Percentiles rank a stretch among this genome's conserved stretches.
Evolutionary conservation across 2,329 filamentous ascomycete genomes (phyloP).

Genomic region (Aspergillus terreus): DNA sequence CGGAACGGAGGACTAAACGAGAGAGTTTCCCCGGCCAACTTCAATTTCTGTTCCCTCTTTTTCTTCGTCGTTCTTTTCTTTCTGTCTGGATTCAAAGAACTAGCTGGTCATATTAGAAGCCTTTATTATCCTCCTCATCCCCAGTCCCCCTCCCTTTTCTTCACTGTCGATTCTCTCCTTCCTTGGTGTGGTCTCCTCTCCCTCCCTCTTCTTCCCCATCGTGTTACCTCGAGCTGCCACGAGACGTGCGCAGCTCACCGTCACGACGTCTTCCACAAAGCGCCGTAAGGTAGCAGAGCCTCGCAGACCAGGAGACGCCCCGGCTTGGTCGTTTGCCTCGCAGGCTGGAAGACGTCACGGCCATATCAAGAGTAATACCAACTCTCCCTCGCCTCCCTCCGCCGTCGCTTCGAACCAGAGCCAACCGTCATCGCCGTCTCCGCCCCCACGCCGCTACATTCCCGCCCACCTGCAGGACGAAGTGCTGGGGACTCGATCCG

Average conservation of each 20-base stretch:
- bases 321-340: conserved; percentile 27
- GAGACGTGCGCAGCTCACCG: conserved; percentile 42
- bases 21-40: conserved; percentile 8
- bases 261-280: conserved; percentile 50
- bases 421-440: conserved; percentile 27
- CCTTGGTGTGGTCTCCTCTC: neutral
- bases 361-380: conserved; percentile 18
- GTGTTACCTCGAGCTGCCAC: conserved; percentile 41
- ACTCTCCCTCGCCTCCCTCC: conserved; percentile 13
- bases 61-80: conserved; percentile 2
- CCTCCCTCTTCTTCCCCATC: conserved; percentile 2
- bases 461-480: conserved; percentile 56
- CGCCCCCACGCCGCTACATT: conserved; percentile 44
- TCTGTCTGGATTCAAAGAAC: neutral
- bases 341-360: conserved; percentile 36
- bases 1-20: conserved; percentile 3
- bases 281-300: conserved; percentile 46
- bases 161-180: neutral
- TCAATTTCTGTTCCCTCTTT: conserved; percentile 2
- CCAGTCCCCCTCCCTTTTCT: conserved; percentile 6
- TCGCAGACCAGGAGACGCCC: conserved; percentile 34
- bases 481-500: conserved; percentile 35
- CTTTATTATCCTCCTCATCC: conserved; percentile 6
- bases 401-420: conserved; percentile 22
- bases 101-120: neutral